Base-by-base conservation (phyloP, 805 yeast genomes). In the Ogataea methylovora region DNA sequence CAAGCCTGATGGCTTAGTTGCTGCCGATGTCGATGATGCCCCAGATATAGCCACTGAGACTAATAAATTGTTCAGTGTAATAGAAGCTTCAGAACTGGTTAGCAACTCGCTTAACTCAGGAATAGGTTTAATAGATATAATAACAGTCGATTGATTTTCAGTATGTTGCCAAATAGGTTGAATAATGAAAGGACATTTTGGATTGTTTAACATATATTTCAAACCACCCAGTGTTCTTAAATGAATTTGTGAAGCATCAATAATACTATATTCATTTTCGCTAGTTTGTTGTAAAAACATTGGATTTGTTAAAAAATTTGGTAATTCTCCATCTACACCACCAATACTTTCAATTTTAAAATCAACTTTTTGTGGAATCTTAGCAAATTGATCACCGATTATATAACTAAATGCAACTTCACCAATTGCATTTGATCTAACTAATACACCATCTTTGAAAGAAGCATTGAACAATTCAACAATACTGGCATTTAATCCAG, bases 131-230 rank as follows among this genome's bases (percentile, higher is more conserved):
- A 85, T 60, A 14, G 81, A 76, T 37, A 90, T 67, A 61, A 88
- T 83, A 37, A 90, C 81, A 45, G 94, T 80, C 1, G 96, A 79
- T 61, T 87, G 95, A 36, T 70, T 79, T 14, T 71, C 69, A 55
- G 88, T 96, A 52, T 81, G 82, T 51, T 87, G 82, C 97, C 97
- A 92, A 29, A 81, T 74, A 27, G 95, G 96, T 26, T 76, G 68
- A 30, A 90, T 68, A 20, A 73, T 56, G 18, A 90, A 57, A 10
- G 97, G 97, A 8, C 79, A 73, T 12, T 61, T 54, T 38, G 66
- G 61, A 35, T 65, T 61, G 27, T 69, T 68, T 32, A 73, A 51
- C 52, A 80, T 67, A 52, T 88, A 90, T 54, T 84, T 84, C 45
- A 88, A 60, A 0, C 88, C 95, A 19, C 94, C 94, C 24, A 83